Conservation (phyloP, 2,329 filamentous ascomycete genomes). For the Arthrobotrys conoides region DNA sequence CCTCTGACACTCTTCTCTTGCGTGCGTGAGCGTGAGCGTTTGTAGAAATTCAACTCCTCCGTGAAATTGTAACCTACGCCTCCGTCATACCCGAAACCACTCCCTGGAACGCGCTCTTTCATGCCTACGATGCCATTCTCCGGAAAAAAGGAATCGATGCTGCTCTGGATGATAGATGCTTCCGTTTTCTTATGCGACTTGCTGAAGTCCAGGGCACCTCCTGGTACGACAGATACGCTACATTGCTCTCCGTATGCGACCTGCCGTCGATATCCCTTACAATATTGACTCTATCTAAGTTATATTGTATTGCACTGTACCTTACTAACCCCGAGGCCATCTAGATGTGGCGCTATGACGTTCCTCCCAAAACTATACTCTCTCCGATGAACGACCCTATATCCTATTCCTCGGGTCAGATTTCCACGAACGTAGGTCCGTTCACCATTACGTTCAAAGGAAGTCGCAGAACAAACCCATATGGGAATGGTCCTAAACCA, state of each 20-base stretch:
- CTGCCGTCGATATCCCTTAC: background rate
- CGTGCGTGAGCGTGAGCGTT: background rate
- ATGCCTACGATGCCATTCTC: constrained; percentile 59
- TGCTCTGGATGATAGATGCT: constrained; percentile 57
- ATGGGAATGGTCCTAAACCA: constrained; percentile 3
- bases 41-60: constrained; percentile 58
- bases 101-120: constrained; percentile 60
- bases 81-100: constrained; percentile 60
- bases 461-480: constrained; percentile 18
- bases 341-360: constrained; percentile 58
- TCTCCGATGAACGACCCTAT: constrained; percentile 43
- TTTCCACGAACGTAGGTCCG: constrained; percentile 48
- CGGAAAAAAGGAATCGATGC: constrained; percentile 59
- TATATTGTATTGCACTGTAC: too few species aligned
- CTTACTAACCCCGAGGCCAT: background rate
- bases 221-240: constrained; percentile 59
- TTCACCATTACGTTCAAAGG: constrained; percentile 56
- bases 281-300: background rate
- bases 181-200: constrained; percentile 60
- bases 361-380: constrained; percentile 39
- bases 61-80: constrained; percentile 60
- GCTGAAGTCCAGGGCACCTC: constrained; percentile 59
- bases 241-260: constrained; percentile 51
- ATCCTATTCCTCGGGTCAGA: constrained; percentile 40
- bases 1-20: background rate